These are phyloP conservation scores for Nothophytophthora sp. DNA, from an alignment of 352 stramenopile species.

Conservation along the genomic window DNA sequence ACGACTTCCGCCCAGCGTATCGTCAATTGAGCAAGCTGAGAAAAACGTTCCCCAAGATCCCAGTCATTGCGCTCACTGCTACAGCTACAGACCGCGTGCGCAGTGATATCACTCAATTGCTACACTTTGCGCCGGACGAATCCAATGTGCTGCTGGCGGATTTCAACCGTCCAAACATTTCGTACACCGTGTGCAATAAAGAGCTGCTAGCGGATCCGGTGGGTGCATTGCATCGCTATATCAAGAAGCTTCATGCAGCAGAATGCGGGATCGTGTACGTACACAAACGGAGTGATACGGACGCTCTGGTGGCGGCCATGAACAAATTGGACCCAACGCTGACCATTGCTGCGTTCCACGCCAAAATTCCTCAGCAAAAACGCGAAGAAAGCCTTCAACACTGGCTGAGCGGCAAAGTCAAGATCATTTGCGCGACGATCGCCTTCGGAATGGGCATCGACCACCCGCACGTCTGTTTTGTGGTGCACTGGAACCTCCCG, in stretches of 20 bases:
- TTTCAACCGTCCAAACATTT: conserved; percentile 66
- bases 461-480: conserved; percentile 89
- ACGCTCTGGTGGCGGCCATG: conserved; percentile 38
- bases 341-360: conserved; percentile 48
- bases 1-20: conserved; percentile 90
- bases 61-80: conserved; percentile 90
- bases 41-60: conserved; percentile 27
- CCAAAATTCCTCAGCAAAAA: conserved; percentile 42
- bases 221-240: conserved; percentile 38
- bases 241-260: conserved; percentile 33
- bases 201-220: conserved; percentile 45
- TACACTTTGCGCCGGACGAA: conserved; percentile 32
- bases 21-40: conserved; percentile 45
- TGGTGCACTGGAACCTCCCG: conserved; percentile 89
- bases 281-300: conserved; percentile 56
- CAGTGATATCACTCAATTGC: conserved; percentile 49
- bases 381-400: conserved; percentile 41
- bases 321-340: conserved; percentile 23
- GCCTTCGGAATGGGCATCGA: conserved; percentile 95
- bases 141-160: conserved; percentile 47
- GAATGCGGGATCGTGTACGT: conserved; percentile 54
- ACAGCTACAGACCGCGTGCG: conserved; percentile 81
- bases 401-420: conserved; percentile 47
- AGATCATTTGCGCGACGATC: conserved; percentile 92
- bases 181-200: conserved; percentile 54